These are phyloP conservation scores for Schizonepeta tenuifolia DNA, from an alignment of 257 asterid genomes.

Conservation along the genomic window DNA sequence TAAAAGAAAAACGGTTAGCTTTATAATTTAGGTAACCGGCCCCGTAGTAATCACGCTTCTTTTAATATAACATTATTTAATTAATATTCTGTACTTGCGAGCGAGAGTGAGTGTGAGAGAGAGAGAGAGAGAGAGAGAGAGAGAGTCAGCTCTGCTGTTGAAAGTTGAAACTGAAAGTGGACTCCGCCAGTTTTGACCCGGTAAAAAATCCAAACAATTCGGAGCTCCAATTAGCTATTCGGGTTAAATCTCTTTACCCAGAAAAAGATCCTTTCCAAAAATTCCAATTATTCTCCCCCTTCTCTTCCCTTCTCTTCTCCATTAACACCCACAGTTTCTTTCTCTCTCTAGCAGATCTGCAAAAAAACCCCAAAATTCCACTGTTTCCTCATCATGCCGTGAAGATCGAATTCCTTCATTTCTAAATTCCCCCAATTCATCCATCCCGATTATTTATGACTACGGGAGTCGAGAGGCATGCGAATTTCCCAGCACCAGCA, in stretches of 20 bases:
- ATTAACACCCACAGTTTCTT: constrained; percentile 17
- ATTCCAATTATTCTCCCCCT: constrained; percentile 29
- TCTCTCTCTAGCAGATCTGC: constrained; percentile 34
- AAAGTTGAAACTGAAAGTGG: constrained; percentile 3
- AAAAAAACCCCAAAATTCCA: constrained; percentile 4
- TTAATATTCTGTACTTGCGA: background rate
- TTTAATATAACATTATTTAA: background rate
- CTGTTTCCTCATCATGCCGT: constrained; percentile 27
- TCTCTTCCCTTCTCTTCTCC: constrained; percentile 18
- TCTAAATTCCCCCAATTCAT: background rate
- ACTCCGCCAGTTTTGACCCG: constrained; percentile 32
- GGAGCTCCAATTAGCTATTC: constrained; percentile 26
- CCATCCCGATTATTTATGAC: constrained; percentile 37
- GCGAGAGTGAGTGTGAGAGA: too few relatives aligned
- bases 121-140: constrained; percentile 3
- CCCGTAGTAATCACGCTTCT: background rate
- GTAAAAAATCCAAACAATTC: background rate
- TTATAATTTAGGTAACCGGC: too few relatives aligned
- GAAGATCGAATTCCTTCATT: constrained; percentile 20
- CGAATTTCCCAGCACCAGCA: constrained; percentile 54
- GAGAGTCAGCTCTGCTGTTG: background rate
- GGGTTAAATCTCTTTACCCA: constrained; percentile 20
- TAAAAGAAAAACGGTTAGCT: too few relatives aligned
- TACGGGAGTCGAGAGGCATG: constrained; percentile 61
- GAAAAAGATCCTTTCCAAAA: constrained; percentile 29